Evolutionary conservation across 2,329 filamentous ascomycete species (phyloP), one percentile per base, ranked within the genome.

Genomic region (Cordyceps cateniannulata): DNA sequence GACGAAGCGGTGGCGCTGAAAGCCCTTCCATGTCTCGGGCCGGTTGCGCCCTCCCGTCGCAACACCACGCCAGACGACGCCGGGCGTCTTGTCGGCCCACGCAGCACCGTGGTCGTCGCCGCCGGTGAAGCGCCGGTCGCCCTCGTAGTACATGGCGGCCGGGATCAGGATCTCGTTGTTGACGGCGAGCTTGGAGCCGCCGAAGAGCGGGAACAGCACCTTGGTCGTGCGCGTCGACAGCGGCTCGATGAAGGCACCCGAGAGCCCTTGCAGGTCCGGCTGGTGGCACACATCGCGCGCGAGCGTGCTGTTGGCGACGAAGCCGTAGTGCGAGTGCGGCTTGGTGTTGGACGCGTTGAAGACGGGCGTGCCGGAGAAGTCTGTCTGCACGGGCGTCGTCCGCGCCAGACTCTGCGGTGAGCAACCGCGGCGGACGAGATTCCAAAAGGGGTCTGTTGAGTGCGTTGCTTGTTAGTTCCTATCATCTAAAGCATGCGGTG

Each of bases 1-100:
- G 2, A 91, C 81, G 68, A 92, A 90, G 2, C 89, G 86, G 68
- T 91, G 89, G 3, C 89, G 84, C 64, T 92, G 88, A 68, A 91
- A 91, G 0, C 85, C 82, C 12, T 78, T 82, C 89, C 89, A 92
- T 66, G 86, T 91, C 29, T 79, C 66, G 70, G 77, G 67, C 65
- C 78, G 74, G 65, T 88, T 85, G 44, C 74, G 73, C 1, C 86
- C 87, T 2, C 86, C 86, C 1, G 86, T 87, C 1, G 85, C 86
- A 9, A 88, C 85, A 38, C 86, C 86, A 35, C 86, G 83, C 86
- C 87, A 89, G 54, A 88, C 74, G 40, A 82, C 78, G 2, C 69
- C 71, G 64, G 80, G 72, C 1, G 69, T 60, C 72, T 89, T 90
- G n/a, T 77, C 69, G 6, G 75, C 69, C 86, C 87, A 88, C 3